Percentiles rank a stretch among this genome's conserved stretches.
phyloP scores from a whole-genome alignment of 495 filamentous ascomycete genomes.

The Podospora comata region DNA sequence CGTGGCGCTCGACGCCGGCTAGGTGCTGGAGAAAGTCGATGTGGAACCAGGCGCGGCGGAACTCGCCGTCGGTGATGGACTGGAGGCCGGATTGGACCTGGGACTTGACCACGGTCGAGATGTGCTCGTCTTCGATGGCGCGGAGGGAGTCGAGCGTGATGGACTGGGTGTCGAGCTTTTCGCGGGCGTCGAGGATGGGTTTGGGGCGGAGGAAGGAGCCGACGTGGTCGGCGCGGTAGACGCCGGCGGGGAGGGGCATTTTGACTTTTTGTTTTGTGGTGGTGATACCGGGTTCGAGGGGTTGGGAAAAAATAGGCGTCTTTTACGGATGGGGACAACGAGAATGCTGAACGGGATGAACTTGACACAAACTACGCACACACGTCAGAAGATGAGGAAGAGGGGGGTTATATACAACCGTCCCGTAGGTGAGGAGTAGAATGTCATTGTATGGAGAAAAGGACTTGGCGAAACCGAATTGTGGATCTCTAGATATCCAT shows the following conservation, averaged over 20 bases:
- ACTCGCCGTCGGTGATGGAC: slow-evolving; percentile 69
- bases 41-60: slow-evolving; percentile 54
- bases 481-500: too few relatives aligned
- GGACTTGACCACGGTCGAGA: slow-evolving; percentile 56
- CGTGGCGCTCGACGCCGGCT: slow-evolving; percentile 43
- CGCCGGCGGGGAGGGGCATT: slow-evolving; percentile 47
- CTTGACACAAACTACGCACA: too few relatives aligned
- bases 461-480: too few relatives aligned
- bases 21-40: slow-evolving; percentile 48
- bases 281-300: slow-evolving; percentile 6
- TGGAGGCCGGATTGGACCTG: slow-evolving; percentile 61
- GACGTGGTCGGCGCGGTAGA: slow-evolving; percentile 51
- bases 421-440: too few relatives aligned
- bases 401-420: too few relatives aligned
- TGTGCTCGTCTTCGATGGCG: slow-evolving; percentile 61
- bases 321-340: not conserved
- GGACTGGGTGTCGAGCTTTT: slow-evolving; percentile 42
- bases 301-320: not conserved
- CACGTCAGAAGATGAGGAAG: too few relatives aligned
- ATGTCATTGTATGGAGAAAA: too few relatives aligned
- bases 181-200: slow-evolving; percentile 39
- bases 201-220: slow-evolving; percentile 46
- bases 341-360: too few relatives aligned
- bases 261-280: slow-evolving; percentile 10
- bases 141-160: slow-evolving; percentile 44